Percentiles rank a stretch among this genome's conserved stretches.
Conservation (phyloP, 331 rosid genomes). For the Stylosanthes scabra region DNA sequence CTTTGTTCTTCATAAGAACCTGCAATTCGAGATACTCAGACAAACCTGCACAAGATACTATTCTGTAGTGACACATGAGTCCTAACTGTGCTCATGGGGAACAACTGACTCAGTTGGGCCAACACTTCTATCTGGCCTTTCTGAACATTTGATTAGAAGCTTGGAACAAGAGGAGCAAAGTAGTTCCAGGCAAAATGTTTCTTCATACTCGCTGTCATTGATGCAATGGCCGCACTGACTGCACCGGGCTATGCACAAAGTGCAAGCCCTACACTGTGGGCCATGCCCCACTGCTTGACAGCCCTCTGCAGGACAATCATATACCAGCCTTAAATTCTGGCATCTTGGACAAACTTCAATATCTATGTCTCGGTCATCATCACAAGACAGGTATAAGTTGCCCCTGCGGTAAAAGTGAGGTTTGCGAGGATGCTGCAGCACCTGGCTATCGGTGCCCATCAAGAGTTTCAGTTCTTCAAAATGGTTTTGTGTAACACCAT, state of each 20-base stretch:
- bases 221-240: conserved; percentile 78
- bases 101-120: conserved; percentile 37
- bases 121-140: conserved; percentile 38
- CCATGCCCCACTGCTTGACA: conserved; percentile 61
- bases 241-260: conserved; percentile 75
- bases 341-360: conserved; percentile 90
- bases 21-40: background rate
- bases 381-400: conserved; percentile 66
- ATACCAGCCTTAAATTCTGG: conserved; percentile 77
- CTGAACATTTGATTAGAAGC: conserved; percentile 47
- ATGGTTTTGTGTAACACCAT: conserved; percentile 75
- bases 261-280: conserved; percentile 81
- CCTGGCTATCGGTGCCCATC: conserved; percentile 61
- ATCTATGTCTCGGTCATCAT: conserved; percentile 74
- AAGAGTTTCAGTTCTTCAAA: conserved; percentile 78
- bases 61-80: conserved; percentile 28
- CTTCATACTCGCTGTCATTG: conserved; percentile 77
- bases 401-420: conserved; percentile 74
- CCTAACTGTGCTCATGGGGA: conserved; percentile 45
- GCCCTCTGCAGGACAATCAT: conserved; percentile 80
- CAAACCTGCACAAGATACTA: conserved; percentile 28
- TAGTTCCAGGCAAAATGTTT: conserved; percentile 77
- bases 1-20: conserved; percentile 28
- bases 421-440: conserved; percentile 59
- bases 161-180: conserved; percentile 74